Evolutionary conservation across 2,329 filamentous ascomycete species (phyloP).

Genomic region (Parastagonospora nodorum): DNA sequence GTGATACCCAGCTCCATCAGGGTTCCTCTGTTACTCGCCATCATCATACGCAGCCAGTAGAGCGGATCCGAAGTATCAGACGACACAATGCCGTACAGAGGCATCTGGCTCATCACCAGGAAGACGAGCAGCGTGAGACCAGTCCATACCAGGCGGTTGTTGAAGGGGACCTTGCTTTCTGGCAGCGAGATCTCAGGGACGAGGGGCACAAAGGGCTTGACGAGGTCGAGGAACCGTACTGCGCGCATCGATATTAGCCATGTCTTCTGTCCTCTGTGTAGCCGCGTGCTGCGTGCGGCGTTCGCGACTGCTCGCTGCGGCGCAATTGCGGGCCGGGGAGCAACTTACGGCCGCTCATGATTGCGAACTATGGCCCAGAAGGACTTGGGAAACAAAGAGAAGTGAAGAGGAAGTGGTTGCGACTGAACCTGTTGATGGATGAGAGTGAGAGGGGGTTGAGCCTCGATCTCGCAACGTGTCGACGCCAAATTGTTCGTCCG

Average conservation of each 20-base stretch:
- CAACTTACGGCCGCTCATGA: slow-evolving; percentile 64
- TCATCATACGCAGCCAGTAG: slow-evolving; percentile 99
- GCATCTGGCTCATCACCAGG: slow-evolving; percentile 99
- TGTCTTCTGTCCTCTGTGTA: slow-evolving; percentile 6
- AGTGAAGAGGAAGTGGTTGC: slow-evolving; percentile 32
- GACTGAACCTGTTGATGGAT: slow-evolving; percentile 33
- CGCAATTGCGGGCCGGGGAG: slow-evolving; percentile 32
- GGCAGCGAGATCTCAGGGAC: slow-evolving; percentile 88
- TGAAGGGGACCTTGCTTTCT: slow-evolving; percentile 98
- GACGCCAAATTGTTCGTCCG: slow-evolving; percentile 27
- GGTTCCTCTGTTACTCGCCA: slow-evolving; percentile 97
- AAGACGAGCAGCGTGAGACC: slow-evolving; percentile 88
- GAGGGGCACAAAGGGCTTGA: slow-evolving; percentile 99
- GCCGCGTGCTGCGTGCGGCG: not conserved
- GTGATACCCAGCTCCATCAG: slow-evolving; percentile 95
- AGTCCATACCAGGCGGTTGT: slow-evolving; percentile 70
- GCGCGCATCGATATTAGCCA: slow-evolving; percentile 31
- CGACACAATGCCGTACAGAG: slow-evolving; percentile 95
- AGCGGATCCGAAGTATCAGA: slow-evolving; percentile 94
- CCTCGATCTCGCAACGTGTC: slow-evolving; percentile 40
- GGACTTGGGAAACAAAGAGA: slow-evolving; percentile 41
- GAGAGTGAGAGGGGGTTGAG: slow-evolving; percentile 35
- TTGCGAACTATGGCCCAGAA: slow-evolving; percentile 48
- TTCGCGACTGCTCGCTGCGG: slow-evolving; percentile 12
- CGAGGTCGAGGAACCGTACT: slow-evolving; percentile 99